Evolutionary conservation across 164 flowering plant species (phyloP).

Genomic region (Umbilicus rupestris): DNA sequence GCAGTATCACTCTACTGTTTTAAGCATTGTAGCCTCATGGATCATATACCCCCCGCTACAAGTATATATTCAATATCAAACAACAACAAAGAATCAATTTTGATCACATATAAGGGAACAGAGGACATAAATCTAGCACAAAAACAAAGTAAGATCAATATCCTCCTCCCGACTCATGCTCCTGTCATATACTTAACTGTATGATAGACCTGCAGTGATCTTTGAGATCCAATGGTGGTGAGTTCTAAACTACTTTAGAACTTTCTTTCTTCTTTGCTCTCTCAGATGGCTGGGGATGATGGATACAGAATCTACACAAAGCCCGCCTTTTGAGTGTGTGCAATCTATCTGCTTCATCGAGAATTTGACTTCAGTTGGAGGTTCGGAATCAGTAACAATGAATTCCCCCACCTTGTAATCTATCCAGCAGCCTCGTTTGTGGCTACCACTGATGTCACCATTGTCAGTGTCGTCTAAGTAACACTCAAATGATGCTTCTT

Average conservation of each 20-base stretch:
- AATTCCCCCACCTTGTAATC: slow-evolving; percentile 70
- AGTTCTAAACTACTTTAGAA: slow-evolving; percentile 22
- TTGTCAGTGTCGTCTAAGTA: slow-evolving; percentile 40
- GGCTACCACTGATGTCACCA: slow-evolving; percentile 29
- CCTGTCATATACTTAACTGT: background rate
- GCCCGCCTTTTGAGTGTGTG: slow-evolving; percentile 77
- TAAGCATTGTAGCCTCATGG: background rate
- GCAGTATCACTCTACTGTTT: no score
- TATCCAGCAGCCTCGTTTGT: slow-evolving; percentile 67
- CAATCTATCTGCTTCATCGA: slow-evolving; percentile 82
- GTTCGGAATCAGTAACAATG: slow-evolving; percentile 34
- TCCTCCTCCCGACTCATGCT: background rate
- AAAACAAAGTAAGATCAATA: slow-evolving; percentile 13
- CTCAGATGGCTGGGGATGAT: slow-evolving; percentile 49
- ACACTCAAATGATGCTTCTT: slow-evolving; percentile 42
- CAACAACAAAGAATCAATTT: slow-evolving; percentile 26
- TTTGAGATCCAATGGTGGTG: background rate
- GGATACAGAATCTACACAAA: slow-evolving; percentile 67
- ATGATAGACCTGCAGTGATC: background rate
- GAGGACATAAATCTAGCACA: slow-evolving; percentile 21
- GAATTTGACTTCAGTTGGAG: slow-evolving; percentile 42
- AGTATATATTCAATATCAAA: slow-evolving; percentile 12
- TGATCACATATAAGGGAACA: slow-evolving; percentile 10
- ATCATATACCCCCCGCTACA: slow-evolving; percentile 8
- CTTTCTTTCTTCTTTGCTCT: slow-evolving; percentile 30